These are phyloP conservation scores for Apophysomyces sp. DNA, from an alignment of 371 early-diverging fungal species.

Conservation along the genomic window DNA sequence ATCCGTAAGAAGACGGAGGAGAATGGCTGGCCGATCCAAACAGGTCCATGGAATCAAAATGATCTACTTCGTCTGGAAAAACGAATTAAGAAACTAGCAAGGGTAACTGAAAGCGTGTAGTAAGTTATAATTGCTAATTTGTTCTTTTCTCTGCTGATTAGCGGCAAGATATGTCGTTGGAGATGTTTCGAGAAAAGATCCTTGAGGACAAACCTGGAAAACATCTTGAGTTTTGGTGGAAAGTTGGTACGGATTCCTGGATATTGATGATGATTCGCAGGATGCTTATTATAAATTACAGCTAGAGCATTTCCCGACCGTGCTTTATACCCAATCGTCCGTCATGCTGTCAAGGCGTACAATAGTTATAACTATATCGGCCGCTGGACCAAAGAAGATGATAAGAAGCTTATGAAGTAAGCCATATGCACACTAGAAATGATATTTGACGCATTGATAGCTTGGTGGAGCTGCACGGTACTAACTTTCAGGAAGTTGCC, in stretches of 20 bases:
- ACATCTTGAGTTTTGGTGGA: slow-evolving; percentile 1
- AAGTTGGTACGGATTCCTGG: not conserved
- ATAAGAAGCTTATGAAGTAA: slow-evolving; percentile 10
- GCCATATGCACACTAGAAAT: not conserved
- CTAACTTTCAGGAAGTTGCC: not conserved
- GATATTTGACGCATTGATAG: not conserved
- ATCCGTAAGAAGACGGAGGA: not conserved
- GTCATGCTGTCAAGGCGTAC: not conserved
- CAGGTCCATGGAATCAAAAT: not conserved
- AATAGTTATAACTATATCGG: not conserved
- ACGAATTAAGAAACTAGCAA: slow-evolving; percentile 11
- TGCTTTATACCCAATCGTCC: not conserved
- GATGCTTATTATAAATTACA: not conserved
- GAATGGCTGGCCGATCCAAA: slow-evolving; percentile 3
- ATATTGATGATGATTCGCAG: not conserved
- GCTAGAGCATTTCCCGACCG: slow-evolving; percentile 11
- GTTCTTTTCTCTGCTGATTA: not conserved
- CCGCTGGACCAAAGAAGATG: slow-evolving; percentile 5
- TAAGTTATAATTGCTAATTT: not conserved
- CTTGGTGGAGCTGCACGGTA: not conserved
- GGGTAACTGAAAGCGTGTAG: not conserved
- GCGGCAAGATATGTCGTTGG: slow-evolving; percentile 6
- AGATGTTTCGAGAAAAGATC: not conserved
- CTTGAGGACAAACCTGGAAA: not conserved
- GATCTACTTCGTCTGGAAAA: slow-evolving; percentile 9